Percentiles rank a stretch among this genome's conserved stretches.
phyloP scores from a whole-genome alignment of 2,329 filamentous ascomycete species.

The Paecilomyces dactylethromorphus region DNA sequence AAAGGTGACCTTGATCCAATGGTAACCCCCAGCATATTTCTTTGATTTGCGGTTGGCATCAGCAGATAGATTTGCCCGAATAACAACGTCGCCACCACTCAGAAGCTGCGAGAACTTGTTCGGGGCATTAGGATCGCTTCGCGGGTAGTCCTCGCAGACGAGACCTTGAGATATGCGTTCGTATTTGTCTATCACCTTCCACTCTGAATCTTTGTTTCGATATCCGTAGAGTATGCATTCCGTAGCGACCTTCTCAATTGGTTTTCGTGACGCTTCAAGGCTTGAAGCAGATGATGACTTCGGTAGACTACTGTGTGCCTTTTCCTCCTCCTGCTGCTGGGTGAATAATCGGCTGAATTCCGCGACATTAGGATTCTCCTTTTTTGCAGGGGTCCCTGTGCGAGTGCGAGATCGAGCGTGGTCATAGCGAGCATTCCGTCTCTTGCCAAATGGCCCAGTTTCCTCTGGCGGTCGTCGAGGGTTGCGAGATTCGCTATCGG shows the following conservation, averaged over 20 bases:
- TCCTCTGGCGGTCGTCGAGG: constrained; percentile 52
- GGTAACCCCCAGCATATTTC: constrained; percentile 71
- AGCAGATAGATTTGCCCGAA: constrained; percentile 59
- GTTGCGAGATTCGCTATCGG: constrained; percentile 39
- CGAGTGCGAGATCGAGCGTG: constrained; percentile 47
- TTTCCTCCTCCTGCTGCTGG: constrained; percentile 39
- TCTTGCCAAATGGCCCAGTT: constrained; percentile 56
- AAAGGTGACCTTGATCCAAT: constrained; percentile 88
- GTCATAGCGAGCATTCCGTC: constrained; percentile 39
- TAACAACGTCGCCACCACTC: constrained; percentile 64
- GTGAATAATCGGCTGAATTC: constrained; percentile 42
- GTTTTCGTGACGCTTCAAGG: constrained; percentile 32
- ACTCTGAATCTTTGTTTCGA: constrained; percentile 59
- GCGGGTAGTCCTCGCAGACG: constrained; percentile 89
- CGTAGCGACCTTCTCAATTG: constrained; percentile 51
- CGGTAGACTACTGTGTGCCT: constrained; percentile 24
- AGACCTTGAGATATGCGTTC: constrained; percentile 72
- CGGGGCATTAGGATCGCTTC: constrained; percentile 67
- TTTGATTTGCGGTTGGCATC: constrained; percentile 75
- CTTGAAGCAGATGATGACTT: constrained; percentile 36
- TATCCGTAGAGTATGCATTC: constrained; percentile 86
- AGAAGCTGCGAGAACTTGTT: constrained; percentile 66
- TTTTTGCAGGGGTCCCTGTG: constrained; percentile 52
- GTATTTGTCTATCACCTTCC: constrained; percentile 83
- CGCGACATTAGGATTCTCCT: constrained; percentile 48